phyloP scores from a whole-genome alignment of 2,329 filamentous ascomycete genomes.

The Hypoxylon sp. region DNA sequence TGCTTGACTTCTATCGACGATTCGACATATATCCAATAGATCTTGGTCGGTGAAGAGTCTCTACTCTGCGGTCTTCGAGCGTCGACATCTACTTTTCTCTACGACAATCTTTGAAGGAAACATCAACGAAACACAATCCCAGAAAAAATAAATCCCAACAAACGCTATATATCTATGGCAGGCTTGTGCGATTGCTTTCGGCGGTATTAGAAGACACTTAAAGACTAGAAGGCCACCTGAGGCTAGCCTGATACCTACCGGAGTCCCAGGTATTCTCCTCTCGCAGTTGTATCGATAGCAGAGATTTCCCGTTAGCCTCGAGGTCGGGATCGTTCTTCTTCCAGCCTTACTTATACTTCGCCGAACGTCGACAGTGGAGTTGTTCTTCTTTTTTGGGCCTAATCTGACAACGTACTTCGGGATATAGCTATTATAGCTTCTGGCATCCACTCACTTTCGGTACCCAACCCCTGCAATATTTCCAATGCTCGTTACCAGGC shows the following conservation, averaged over 20 bases:
- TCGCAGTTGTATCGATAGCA: constrained; percentile 19
- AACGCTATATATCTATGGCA: constrained; percentile 23
- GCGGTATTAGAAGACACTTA: constrained; percentile 24
- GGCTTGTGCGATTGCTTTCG: constrained; percentile 20
- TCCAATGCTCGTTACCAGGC: constrained; percentile 70
- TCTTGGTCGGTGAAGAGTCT: constrained; percentile 25
- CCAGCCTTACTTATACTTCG: constrained; percentile 13
- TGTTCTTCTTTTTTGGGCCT: constrained; percentile 20
- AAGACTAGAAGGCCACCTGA: constrained; percentile 22
- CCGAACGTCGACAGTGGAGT: constrained; percentile 21
- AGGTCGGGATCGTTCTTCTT: constrained; percentile 17
- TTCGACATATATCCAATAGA: constrained; percentile 34
- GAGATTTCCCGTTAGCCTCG: constrained; percentile 14
- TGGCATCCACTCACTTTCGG: constrained; percentile 35
- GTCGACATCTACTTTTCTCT: constrained; percentile 23
- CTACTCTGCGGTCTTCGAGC: constrained; percentile 17
- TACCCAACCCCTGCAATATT: constrained; percentile 47
- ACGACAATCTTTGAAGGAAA: constrained; percentile 22
- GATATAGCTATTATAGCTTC: constrained; percentile 35
- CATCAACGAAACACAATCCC: constrained; percentile 22
- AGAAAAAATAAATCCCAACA: constrained; percentile 18
- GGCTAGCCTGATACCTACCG: constrained; percentile 19
- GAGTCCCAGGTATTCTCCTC: constrained; percentile 7
- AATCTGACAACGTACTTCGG: constrained; percentile 23
- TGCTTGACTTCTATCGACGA: constrained; percentile 33